Conservation (phyloP, 225 moss, liverwort and hornwort genomes). For the Rhytidiadelphus loreus region DNA sequence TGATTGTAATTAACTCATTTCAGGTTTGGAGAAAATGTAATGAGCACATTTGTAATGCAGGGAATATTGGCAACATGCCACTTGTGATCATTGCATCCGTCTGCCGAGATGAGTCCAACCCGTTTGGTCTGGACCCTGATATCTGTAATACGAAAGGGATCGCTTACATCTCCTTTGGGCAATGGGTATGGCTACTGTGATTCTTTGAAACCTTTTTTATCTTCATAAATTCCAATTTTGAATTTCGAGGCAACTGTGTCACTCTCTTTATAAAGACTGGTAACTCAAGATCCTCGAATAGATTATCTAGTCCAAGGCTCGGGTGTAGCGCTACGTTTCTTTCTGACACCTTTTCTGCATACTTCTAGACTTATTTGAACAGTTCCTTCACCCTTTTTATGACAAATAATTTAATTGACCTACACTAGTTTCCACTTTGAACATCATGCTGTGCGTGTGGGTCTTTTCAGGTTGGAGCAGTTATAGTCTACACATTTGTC, state of each 20-base stretch:
- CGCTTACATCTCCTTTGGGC: slow-evolving; percentile 89
- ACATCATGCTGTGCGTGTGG: neutral
- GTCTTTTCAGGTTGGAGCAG: slow-evolving; percentile 63
- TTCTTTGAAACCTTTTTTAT: neutral
- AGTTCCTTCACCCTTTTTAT: neutral
- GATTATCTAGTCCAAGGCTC: neutral
- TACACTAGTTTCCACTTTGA: neutral
- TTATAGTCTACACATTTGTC: slow-evolving; percentile 83
- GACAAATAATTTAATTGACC: neutral
- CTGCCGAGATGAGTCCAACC: slow-evolving; percentile 57
- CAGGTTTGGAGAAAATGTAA: neutral
- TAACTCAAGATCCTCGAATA: neutral
- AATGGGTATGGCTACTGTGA: slow-evolving; percentile 53
- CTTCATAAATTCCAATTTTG: neutral
- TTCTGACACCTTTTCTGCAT: neutral
- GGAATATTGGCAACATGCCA: slow-evolving; percentile 89
- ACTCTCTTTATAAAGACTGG: neutral
- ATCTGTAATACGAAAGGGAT: slow-evolving; percentile 58
- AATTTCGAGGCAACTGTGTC: neutral
- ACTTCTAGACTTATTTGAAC: neutral
- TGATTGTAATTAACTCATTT: neutral
- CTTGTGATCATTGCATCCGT: slow-evolving; percentile 82
- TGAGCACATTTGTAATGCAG: slow-evolving; percentile 16
- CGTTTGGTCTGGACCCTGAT: slow-evolving; percentile 46
- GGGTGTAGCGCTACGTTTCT: neutral